Evolutionary conservation across 2,329 filamentous ascomycete species (phyloP).

Genomic region (Dactylellina leptospora): DNA sequence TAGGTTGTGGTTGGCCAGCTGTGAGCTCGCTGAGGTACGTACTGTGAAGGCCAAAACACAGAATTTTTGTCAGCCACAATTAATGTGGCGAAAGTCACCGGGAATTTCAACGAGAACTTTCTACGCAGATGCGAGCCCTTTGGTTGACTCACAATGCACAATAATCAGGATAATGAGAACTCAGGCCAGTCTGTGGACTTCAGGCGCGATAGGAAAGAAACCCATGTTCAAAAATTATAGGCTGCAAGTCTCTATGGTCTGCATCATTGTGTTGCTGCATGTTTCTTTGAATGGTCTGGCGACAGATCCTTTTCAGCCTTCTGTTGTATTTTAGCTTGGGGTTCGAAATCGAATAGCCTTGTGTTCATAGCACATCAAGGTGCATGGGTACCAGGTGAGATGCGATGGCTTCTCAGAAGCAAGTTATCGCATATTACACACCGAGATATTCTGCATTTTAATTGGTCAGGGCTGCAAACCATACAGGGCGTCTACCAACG

Average conservation of each 20-base stretch:
- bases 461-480: no score
- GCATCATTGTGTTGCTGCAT: constrained; percentile 2
- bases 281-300: background rate
- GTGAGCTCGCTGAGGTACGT: no score
- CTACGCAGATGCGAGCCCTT: background rate
- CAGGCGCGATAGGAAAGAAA: no score
- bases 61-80: background rate
- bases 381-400: no score
- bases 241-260: no score
- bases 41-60: background rate
- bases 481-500: no score
- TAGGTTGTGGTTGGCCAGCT: background rate
- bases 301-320: constrained; percentile 19
- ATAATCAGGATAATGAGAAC: background rate
- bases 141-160: background rate
- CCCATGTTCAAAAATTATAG: no score
- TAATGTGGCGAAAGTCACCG: constrained; percentile 8
- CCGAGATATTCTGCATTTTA: no score
- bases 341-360: background rate
- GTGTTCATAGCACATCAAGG: background rate
- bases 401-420: no score
- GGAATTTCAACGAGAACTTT: background rate
- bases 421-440: no score
- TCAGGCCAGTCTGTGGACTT: no score
- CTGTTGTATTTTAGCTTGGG: constrained; percentile 24